Evolutionary conservation across 352 stramenopile genomes (phyloP), one percentile per base, ranked within the genome.

Genomic region (Phytophthora pinifolia): DNA sequence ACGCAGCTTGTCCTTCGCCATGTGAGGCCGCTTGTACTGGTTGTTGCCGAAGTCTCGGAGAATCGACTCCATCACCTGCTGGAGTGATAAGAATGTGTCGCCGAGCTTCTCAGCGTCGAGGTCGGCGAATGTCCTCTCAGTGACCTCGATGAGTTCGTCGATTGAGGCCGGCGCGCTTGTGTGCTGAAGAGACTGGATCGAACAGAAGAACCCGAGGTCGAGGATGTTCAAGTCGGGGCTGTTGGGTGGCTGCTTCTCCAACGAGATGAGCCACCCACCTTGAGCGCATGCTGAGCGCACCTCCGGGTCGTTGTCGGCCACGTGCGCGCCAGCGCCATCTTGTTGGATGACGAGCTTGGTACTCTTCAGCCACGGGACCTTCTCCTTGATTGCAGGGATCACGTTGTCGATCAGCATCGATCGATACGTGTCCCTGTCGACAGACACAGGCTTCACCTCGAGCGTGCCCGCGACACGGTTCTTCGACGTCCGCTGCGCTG

Each of bases 331-430:
- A 0, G 59, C 51, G 20, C 51, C 51, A 30, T 67, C 51, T 6
- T 59, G 51, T 42, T 67, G 52, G n/a, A 67, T 44, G 18, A 50
- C 9, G 25, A 61, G 13, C 1, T 30, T 25, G n/a, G n/a, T n/a
- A n/a, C n/a, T n/a, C 31, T 45, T 51, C 7, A 30, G 20, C 4
- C 20, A 27, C 6, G 54, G 46, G 22, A 43, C 22, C 17, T 47
- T 6, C 15, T 6, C 8, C 46, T 65, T 66, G 39, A 71, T 63
- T 7, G 31, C 33, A 17, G 43, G 62, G 18, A 70, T 67, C 18
- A 62, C 57, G 6, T 35, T 42, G n/a, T 54, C 18, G 8, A 60
- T 13, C 13, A 65, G 32, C 29, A 43, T 49, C 6, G 14, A 12
- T n/a, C 48, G 58, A 33, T 72, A 58, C 7, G 46, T 45, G 5